Evolutionary conservation across 2,329 filamentous ascomycete genomes (phyloP).

Genomic region (Neurospora sp.): DNA sequence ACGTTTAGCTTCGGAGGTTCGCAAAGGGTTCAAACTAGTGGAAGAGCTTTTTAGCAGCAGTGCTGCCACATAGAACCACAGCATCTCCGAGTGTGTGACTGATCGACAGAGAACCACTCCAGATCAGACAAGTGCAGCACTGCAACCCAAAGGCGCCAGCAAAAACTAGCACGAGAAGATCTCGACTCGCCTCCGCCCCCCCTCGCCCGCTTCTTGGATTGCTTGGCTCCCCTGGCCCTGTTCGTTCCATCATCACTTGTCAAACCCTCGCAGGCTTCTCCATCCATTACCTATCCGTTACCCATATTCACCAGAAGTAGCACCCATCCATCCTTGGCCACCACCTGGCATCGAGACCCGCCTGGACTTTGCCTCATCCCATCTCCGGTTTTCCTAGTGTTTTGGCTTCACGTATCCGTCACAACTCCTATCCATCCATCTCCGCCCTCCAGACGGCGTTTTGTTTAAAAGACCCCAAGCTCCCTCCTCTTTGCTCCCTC

Average conservation of each 20-base stretch:
- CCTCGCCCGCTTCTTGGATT: slow-evolving; percentile 8
- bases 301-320: background rate
- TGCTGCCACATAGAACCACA: background rate
- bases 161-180: slow-evolving; percentile 5
- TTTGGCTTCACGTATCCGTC: slow-evolving; percentile 1
- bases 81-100: slow-evolving; percentile 1
- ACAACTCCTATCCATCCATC: background rate
- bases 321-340: background rate
- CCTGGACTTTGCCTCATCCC: slow-evolving; percentile 12
- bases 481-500: slow-evolving; percentile 1
- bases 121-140: slow-evolving; percentile 10
- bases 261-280: background rate
- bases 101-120: slow-evolving; percentile 4
- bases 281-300: background rate
- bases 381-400: slow-evolving; percentile 6
- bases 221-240: background rate
- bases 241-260: background rate
- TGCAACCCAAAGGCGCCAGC: slow-evolving; percentile 8
- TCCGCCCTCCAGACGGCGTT: slow-evolving; percentile 2
- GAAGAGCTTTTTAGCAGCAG: background rate
- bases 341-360: background rate
- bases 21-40: background rate
- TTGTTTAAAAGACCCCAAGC: slow-evolving; percentile 2
- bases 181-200: slow-evolving; percentile 17
- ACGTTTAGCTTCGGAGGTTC: background rate